Evolutionary conservation across 176 grass and related monocot genomes (phyloP).

Genomic region (Eremochloa ophiuroides): DNA sequence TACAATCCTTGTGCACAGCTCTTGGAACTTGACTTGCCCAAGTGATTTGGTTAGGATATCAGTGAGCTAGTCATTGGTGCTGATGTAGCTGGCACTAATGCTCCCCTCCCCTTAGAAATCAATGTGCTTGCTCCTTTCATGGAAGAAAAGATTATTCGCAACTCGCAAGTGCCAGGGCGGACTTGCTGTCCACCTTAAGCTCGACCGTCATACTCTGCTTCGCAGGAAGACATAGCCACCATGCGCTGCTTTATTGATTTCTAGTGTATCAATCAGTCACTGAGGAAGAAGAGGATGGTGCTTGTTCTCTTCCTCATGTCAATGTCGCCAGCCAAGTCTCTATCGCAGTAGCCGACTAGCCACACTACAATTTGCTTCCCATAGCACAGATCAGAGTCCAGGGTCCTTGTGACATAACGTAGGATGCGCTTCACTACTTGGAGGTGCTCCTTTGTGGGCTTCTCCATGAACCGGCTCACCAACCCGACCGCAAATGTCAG

Average conservation of each 20-base stretch:
- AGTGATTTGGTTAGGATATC: not conserved
- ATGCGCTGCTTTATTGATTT: too few relatives aligned
- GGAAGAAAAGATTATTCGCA: not conserved
- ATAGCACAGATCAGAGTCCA: not conserved
- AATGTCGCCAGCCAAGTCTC: not conserved
- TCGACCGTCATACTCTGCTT: too few relatives aligned
- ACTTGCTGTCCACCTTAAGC: too few relatives aligned
- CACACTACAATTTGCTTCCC: not conserved
- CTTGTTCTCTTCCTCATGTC: not conserved
- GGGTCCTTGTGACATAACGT: not conserved
- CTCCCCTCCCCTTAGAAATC: not conserved
- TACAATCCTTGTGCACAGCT: not conserved
- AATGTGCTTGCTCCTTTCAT: not conserved
- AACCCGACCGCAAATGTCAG: not conserved
- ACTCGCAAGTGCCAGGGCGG: too few relatives aligned
- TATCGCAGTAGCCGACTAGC: not conserved
- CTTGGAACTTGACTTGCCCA: not conserved
- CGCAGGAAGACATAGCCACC: too few relatives aligned
- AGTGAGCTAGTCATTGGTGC: not conserved
- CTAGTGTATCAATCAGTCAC: not conserved
- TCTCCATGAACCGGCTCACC: not conserved
- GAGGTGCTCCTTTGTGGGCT: not conserved
- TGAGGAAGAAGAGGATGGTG: not conserved
- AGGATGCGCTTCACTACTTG: not conserved
- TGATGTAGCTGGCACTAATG: not conserved